phyloP scores from a whole-genome alignment of 805 yeast species.

The Pichia kluyveri region DNA sequence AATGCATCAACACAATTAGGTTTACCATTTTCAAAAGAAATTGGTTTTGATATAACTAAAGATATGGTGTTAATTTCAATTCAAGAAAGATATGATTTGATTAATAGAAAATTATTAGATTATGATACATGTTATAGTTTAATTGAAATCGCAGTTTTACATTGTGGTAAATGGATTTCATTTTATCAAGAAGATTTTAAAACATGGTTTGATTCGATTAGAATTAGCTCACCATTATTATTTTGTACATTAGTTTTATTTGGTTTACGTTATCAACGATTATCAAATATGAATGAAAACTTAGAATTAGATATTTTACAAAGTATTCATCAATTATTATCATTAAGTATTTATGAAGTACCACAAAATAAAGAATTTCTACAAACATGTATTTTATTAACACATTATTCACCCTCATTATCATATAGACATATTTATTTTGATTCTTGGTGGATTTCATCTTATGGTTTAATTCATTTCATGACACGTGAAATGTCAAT shows the following conservation, averaged over 20 bases:
- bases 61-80: conserved; percentile 3
- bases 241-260: conserved; percentile 54
- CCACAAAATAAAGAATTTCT: conserved; percentile 42
- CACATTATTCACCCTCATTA: conserved; percentile 51
- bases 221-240: conserved; percentile 46
- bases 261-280: conserved; percentile 37
- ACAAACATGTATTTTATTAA: conserved; percentile 53
- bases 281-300: not conserved
- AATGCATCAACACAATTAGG: conserved; percentile 13
- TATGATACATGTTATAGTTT: conserved; percentile 35
- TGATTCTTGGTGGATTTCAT: conserved; percentile 64
- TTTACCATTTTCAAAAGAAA: conserved; percentile 20
- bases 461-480: conserved; percentile 54
- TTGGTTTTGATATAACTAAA: conserved; percentile 15
- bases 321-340: conserved; percentile 38
- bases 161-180: conserved; percentile 59
- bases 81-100: conserved; percentile 13
- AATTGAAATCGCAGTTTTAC: conserved; percentile 42
- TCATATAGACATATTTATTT: conserved; percentile 43
- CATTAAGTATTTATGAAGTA: conserved; percentile 31
- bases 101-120: conserved; percentile 35
- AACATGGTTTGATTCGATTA: conserved; percentile 21
- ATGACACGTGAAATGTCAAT: conserved; percentile 39
- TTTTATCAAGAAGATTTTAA: conserved; percentile 5
- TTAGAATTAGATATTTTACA: conserved; percentile 30